These are phyloP conservation scores for Russula sp. DNA, from an alignment of 768 basidiomycete genomes.

Conservation along the genomic window DNA sequence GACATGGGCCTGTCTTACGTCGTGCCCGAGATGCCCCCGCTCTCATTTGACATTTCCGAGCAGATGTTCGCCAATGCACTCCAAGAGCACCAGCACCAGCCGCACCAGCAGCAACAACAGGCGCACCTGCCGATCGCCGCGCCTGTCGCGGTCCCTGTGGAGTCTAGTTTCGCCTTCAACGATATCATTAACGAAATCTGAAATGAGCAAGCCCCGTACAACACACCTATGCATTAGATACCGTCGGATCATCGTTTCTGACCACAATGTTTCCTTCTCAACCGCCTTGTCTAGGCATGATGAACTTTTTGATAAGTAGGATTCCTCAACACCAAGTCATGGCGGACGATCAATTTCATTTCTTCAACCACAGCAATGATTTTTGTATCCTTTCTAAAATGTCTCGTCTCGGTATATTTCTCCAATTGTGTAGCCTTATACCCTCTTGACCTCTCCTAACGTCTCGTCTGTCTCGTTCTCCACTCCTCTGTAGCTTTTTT, in stretches of 20 bases:
- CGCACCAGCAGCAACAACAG: conserved; percentile 8
- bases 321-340: conserved; percentile 7
- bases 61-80: conserved; percentile 19
- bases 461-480: not conserved
- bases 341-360: conserved; percentile 15
- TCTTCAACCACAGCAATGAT: conserved; percentile 3
- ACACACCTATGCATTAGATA: conserved; percentile 15
- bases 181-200: conserved; percentile 29
- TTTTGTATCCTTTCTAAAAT: conserved; percentile 16
- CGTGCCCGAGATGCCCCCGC: conserved; percentile 22
- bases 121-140: conserved; percentile 15
- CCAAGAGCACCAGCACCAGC: conserved; percentile 3
- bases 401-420: conserved; percentile 12
- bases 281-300: conserved; percentile 1
- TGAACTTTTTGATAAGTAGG: conserved; percentile 20
- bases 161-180: conserved; percentile 27
- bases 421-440: conserved; percentile 26
- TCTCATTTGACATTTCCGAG: conserved; percentile 23
- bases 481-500: conserved; percentile 23
- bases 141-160: conserved; percentile 19
- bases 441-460: conserved; percentile 1
- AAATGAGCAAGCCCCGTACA: conserved; percentile 18
- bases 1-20: conserved; percentile 28
- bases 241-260: conserved; percentile 6
- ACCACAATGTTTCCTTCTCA: not conserved